Evolutionary conservation across 305 asterid genomes (phyloP), one percentile per base, ranked within the genome.

Genomic region (Fraxinus xanthoxyloides): DNA sequence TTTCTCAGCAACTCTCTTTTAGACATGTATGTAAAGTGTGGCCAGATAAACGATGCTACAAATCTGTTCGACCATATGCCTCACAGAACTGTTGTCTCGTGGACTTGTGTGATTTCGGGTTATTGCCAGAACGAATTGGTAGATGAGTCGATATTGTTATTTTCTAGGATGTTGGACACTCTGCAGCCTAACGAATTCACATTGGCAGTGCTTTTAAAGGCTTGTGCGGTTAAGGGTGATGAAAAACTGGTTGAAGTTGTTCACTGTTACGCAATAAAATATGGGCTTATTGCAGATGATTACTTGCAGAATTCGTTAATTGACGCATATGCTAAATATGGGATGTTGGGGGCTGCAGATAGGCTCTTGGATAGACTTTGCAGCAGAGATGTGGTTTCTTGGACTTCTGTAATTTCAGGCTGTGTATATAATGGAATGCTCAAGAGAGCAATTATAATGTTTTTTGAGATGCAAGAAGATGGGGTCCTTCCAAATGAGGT

Each of bases 351-450:
- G 38, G 82, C 82, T 78, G 87, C 86, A 8, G 87, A 83, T 56
- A 83, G 56, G 70, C 79, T 86, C 24, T 81, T 89, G 75, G 70
- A 35, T 9, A 48, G 79, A 51, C 77, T 82, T 3, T n/a, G 48
- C 76, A 40, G 65, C 12, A 80, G 87, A 35, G 88, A 89, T 85
- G 91, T 87, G n/a, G 87, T 89, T 61, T 85, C 91, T 1, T 89
- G 92, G 92, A 87, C 90, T 51, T 80, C 79, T 24, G 84, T 89
- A 51, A 85, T 89, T 82, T 87, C 91, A 15, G 90, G 90, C 28
- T 83, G 85, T 79, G 79, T 84, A 54, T 75, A 30, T 6, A 54
- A 75, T 56, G 86, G 88, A 28, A 43, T 85, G 81, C 75, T 74
- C 17, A 73, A 80, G 77, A 78, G 85, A 67, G 90, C 88, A 1